Percentiles rank a stretch among this genome's conserved stretches.
Conservation (phyloP, 2,329 filamentous ascomycete species). For the Arthrocladium fulminans region DNA sequence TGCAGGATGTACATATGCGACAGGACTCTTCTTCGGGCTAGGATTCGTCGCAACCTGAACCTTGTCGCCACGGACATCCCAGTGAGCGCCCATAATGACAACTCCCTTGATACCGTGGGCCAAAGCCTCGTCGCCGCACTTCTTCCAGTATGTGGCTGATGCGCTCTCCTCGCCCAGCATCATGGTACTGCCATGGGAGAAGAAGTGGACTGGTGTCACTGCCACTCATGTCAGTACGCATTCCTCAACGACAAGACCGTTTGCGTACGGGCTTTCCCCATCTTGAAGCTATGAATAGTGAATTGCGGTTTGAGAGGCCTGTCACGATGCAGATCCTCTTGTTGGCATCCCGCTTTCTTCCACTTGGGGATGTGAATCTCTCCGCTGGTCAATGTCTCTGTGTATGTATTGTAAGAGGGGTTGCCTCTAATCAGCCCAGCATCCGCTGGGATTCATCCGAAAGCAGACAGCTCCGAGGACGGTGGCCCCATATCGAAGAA, state of each 20-base stretch:
- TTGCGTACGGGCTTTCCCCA: background rate
- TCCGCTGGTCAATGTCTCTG: too few species aligned
- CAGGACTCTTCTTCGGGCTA: constrained; percentile 51
- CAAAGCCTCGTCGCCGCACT: constrained; percentile 54
- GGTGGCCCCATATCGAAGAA: too few species aligned
- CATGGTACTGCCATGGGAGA: constrained; percentile 64
- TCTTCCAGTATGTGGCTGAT: constrained; percentile 58
- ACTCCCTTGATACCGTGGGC: constrained; percentile 52
- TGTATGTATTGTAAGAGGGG: too few species aligned
- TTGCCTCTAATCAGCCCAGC: too few species aligned
- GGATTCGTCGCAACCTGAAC: constrained; percentile 54
- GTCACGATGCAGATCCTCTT: background rate
- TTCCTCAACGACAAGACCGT: background rate
- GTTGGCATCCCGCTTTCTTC: background rate
- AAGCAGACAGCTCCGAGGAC: too few species aligned
- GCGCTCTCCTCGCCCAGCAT: constrained; percentile 58
- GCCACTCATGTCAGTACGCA: background rate
- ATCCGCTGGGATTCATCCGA: too few species aligned
- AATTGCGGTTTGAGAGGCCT: background rate
- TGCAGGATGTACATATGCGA: constrained; percentile 57
- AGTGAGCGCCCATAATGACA: constrained; percentile 63
- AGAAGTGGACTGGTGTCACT: constrained; percentile 53
- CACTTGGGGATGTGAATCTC: too few species aligned
- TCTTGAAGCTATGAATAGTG: background rate
- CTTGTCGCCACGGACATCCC: constrained; percentile 47